Evolutionary conservation across 371 early-diverging fungal genomes (phyloP).

Genomic region (Apophysomyces trapeziformis): DNA sequence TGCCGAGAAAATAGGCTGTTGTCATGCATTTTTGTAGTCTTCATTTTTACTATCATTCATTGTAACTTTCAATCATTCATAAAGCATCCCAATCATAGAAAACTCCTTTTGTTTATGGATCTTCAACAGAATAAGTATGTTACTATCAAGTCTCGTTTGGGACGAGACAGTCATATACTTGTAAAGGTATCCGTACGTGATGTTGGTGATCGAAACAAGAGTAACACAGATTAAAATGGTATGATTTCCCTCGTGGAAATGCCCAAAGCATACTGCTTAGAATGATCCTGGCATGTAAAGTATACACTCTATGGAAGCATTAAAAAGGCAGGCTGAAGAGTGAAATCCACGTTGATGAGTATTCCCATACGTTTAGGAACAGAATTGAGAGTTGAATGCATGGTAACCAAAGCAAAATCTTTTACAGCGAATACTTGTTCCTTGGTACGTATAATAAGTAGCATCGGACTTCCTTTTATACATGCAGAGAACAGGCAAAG

Average conservation of each 20-base stretch:
- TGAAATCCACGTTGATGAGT: background rate
- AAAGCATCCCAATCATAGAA: background rate
- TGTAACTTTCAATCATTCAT: conserved; percentile 1
- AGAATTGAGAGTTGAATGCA: no score
- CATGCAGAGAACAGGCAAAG: no score
- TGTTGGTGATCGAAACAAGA: conserved; percentile 5
- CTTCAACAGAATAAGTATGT: no score
- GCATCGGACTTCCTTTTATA: no score
- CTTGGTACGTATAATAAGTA: no score
- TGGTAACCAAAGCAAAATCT: no score
- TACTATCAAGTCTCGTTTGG: no score
- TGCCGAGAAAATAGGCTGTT: background rate
- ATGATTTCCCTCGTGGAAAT: background rate
- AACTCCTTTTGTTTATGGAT: no score
- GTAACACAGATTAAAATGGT: background rate
- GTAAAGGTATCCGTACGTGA: conserved; percentile 6
- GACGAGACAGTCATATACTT: background rate
- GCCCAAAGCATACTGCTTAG: background rate
- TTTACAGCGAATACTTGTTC: no score
- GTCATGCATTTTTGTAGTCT: background rate
- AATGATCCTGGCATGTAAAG: background rate
- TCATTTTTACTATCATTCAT: background rate
- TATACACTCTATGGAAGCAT: background rate
- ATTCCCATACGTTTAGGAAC: background rate
- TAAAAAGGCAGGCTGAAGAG: conserved; percentile 1